Evolutionary conservation across 176 grass and related monocot genomes (phyloP).

Genomic region (Avena atlantica): DNA sequence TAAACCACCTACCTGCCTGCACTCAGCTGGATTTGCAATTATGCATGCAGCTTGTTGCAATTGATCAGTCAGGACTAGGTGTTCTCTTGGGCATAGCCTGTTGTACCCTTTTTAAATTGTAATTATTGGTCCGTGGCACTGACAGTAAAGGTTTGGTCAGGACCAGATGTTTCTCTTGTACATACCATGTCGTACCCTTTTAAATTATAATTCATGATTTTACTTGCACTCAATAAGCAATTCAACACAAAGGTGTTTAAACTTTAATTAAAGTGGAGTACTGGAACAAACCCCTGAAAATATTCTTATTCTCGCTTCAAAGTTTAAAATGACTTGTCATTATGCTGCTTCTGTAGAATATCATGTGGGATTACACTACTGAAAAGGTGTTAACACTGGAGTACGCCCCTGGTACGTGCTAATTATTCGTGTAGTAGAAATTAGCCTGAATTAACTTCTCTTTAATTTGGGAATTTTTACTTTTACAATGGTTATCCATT

Average conservation of each 20-base stretch:
- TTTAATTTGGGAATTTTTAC: constrained; percentile 6
- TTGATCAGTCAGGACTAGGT: background rate
- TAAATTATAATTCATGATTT: constrained; percentile 22
- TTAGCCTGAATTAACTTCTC: background rate
- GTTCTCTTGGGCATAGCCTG: background rate
- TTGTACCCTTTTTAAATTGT: background rate
- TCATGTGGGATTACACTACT: constrained; percentile 92
- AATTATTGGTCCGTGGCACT: constrained; percentile 2
- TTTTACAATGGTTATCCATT: constrained; percentile 24
- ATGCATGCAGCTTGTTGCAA: background rate
- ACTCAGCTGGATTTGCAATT: background rate
- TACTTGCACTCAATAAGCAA: constrained; percentile 7
- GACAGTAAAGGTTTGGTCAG: background rate
- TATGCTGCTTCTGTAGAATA: constrained; percentile 67
- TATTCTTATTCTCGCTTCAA: constrained; percentile 20
- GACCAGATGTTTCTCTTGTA: constrained; percentile 10
- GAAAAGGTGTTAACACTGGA: constrained; percentile 91
- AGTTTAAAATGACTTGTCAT: constrained; percentile 43
- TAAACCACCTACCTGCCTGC: background rate
- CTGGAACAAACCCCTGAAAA: constrained; percentile 14
- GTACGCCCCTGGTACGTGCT: constrained; percentile 79
- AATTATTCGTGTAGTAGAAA: background rate
- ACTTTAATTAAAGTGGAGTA: constrained; percentile 32
- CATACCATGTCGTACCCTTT: background rate
- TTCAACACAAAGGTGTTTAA: constrained; percentile 30